Base-by-base conservation (phyloP, 169 alveolate genomes). In the Pseudocohnilembus persalinus region DNA sequence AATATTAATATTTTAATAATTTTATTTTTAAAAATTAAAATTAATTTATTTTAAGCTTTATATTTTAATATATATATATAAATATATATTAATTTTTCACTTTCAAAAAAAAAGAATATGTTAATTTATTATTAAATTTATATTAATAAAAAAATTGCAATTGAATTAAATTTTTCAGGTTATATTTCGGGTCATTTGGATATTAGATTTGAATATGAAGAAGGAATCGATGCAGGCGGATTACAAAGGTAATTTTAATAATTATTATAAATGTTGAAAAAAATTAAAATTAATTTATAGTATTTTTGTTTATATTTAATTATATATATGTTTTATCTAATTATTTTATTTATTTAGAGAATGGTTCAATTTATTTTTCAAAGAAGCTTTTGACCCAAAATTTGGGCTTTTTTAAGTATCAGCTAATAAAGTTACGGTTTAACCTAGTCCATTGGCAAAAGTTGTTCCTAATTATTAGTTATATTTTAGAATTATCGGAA, bases 201-300 rank as follows among this genome's bases (percentile, higher is more conserved):
- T 49, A 49, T 99, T 31, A 91, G 93, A 27, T 99, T 98, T 89
- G 95, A 95, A 77, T 99, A 99, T 33, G 99, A 99, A 89, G 99
- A 98, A 83, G 99, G 99, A 33, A 94, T 98, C 77, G 99, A 99
- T 89, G 99, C 99, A 27, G 99, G 99, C 1, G 99, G 99, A 25
- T 96, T 98, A 15, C 97, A 99, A 74, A 49, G 68, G 68, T 49
- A 49, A 11, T 49, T 49, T 4, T 49, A n/a, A n/a, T n/a, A n/a
- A n/a, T n/a, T n/a, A n/a, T n/a, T n/a, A n/a, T n/a, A n/a, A n/a
- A n/a, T n/a, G n/a, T n/a, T n/a, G n/a, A n/a, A n/a, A n/a, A n/a
- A n/a, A n/a, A n/a, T n/a, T n/a, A n/a, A n/a, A n/a, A n/a, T n/a
- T n/a, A n/a, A n/a, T n/a, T n/a, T n/a, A n/a, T n/a, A n/a, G n/a